These are phyloP conservation scores for Cystoisospora suis DNA, from an alignment of 169 alveolate species.

Conservation along the genomic window DNA sequence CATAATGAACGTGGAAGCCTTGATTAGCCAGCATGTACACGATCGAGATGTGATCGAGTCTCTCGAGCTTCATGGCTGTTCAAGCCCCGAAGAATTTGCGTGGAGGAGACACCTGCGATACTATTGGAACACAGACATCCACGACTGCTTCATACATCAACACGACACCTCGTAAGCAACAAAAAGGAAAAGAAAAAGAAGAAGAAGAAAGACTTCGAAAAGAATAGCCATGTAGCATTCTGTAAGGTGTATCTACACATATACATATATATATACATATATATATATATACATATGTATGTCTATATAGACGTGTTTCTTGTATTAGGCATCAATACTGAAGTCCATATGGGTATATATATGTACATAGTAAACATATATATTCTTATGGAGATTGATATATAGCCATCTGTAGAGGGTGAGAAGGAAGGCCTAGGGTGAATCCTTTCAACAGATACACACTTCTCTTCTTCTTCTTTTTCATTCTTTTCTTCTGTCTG, in stretches of 20 bases:
- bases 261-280: conserved; percentile 9
- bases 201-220: background rate
- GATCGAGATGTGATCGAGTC: conserved; percentile 79
- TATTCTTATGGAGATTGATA: no score
- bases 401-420: no score
- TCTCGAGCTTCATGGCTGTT: conserved; percentile 69
- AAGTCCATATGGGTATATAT: background rate
- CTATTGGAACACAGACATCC: conserved; percentile 79
- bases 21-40: conserved; percentile 64
- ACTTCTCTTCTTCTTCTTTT: no score
- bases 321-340: background rate
- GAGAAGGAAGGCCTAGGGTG: no score
- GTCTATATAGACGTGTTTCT: background rate
- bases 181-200: background rate
- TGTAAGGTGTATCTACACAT: background rate
- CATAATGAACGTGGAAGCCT: background rate
- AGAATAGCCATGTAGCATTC: background rate
- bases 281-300: background rate
- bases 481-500: no score
- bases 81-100: conserved; percentile 85
- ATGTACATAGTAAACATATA: no score
- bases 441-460: no score
- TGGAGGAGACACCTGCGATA: conserved; percentile 95
- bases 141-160: conserved; percentile 46
- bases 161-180: conserved; percentile 19